Base-by-base conservation (phyloP, 2,329 filamentous ascomycete species). In the Colletotrichum orchidophilum region DNA sequence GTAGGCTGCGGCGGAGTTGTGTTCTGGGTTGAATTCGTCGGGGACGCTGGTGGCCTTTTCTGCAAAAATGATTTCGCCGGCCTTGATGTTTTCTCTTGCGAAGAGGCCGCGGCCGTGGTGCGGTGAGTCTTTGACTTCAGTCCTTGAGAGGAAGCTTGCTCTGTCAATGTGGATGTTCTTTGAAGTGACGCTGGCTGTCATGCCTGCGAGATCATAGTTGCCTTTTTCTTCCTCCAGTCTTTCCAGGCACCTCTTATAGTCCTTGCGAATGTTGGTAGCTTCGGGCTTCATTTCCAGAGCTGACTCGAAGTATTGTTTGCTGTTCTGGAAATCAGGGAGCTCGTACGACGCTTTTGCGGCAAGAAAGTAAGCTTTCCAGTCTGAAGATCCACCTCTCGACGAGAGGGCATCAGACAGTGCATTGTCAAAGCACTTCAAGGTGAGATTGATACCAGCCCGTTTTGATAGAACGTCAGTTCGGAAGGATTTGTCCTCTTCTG, bases 101-200 rank as follows among this genome's bases (percentile, higher is more conserved):
- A 86, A 86, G 2, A 86, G 75, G 2, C 84, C 84, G 3, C 80
- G 78, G 11, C 84, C 84, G 73, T 81, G 77, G 29, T 76, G 74
- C 0, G 73, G 68, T 5, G 81, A 82, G 0, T 77, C 67, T n/a
- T 63, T 74, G 15, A 84, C 73, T 26, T 74, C 72, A 2, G 80
- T 82, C 53, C 79, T 78, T 2, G 72, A 49, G 8, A 80, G 69
- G 73, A 82, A 83, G 12, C 78, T 81, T 2, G 77, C 82, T n/a
- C 59, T 61, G 62, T 8, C 73, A 18, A 73, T 63, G 54, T 74
- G 70, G 60, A 75, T 75, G 54, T 71, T 70, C 52, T 71, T 72
- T 3, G 63, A 7, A 1, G 73, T 74, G 35, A 75, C 72, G 27
- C 49, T 29, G 1, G 39, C 39, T 8, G 74, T 31, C 66, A 76